Evolutionary conservation across 805 yeast species (phyloP).

Genomic region (Candida pseudoglaebosa): DNA sequence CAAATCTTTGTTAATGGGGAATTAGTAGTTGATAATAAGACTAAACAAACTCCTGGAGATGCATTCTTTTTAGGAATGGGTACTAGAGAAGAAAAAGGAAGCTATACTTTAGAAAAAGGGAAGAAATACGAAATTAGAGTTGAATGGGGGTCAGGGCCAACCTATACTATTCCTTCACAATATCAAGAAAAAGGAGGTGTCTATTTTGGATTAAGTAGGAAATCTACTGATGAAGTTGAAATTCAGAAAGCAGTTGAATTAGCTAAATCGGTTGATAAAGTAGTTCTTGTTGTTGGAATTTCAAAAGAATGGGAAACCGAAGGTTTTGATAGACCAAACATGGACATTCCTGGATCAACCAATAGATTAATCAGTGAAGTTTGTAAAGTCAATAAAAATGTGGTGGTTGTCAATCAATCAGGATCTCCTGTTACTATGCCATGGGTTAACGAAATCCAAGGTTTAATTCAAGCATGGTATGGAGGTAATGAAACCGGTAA

Average conservation of each 20-base stretch:
- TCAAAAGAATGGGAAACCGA: slow-evolving; percentile 57
- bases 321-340: slow-evolving; percentile 49
- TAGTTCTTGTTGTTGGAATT: slow-evolving; percentile 48
- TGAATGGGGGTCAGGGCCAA: slow-evolving; percentile 50
- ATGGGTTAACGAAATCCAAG: slow-evolving; percentile 33
- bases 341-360: slow-evolving; percentile 49
- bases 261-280: slow-evolving; percentile 52
- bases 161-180: slow-evolving; percentile 20
- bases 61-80: slow-evolving; percentile 52
- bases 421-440: slow-evolving; percentile 63
- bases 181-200: slow-evolving; percentile 21
- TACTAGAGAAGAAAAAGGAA: slow-evolving; percentile 46
- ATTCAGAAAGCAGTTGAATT: slow-evolving; percentile 39
- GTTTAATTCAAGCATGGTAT: slow-evolving; percentile 32
- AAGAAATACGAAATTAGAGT: slow-evolving; percentile 41
- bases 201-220: slow-evolving; percentile 20
- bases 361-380: slow-evolving; percentile 45
- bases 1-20: slow-evolving; percentile 49
- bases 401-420: slow-evolving; percentile 52
- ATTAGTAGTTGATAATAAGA: slow-evolving; percentile 53
- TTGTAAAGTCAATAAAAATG: slow-evolving; percentile 44
- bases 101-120: slow-evolving; percentile 40
- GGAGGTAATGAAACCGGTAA: slow-evolving; percentile 51
- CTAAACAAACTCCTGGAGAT: slow-evolving; percentile 46
- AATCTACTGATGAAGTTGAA: slow-evolving; percentile 18